Percentiles rank a stretch among this genome's conserved stretches.
Evolutionary conservation across 2,329 filamentous ascomycete species (phyloP).

Genomic region (Arthrinium phaeospermum): DNA sequence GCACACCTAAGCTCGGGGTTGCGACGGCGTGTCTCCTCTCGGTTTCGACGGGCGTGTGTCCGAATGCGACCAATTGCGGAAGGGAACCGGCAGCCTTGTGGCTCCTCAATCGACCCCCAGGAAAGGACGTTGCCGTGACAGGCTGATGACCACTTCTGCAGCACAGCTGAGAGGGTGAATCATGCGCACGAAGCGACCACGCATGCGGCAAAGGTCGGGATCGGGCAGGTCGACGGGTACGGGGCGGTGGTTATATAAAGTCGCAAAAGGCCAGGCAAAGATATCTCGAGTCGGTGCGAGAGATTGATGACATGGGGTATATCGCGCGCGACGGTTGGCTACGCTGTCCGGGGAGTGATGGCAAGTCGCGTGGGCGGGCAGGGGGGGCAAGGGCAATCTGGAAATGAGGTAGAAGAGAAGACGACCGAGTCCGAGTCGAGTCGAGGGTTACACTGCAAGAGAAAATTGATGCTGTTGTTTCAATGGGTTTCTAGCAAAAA

Average conservation of each 20-base stretch:
- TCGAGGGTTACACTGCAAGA: constrained; percentile 30
- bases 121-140: constrained; percentile 27
- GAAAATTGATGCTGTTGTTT: constrained; percentile 32
- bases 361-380: constrained; percentile 2
- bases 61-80: constrained; percentile 1
- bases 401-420: constrained; percentile 10
- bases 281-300: constrained; percentile 23
- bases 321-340: constrained; percentile 9
- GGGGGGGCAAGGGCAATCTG: background rate
- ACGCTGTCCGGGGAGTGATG: background rate
- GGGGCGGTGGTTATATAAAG: constrained; percentile 28
- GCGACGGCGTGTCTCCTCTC: constrained; percentile 9
- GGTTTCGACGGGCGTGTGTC: background rate
- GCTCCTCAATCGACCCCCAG: background rate
- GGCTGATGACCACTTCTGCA: constrained; percentile 34
- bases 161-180: constrained; percentile 29
- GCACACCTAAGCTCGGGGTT: constrained; percentile 13
- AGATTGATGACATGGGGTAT: constrained; percentile 35
- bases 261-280: constrained; percentile 27
- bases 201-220: constrained; percentile 6
- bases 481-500: constrained; percentile 26
- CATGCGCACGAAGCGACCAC: constrained; percentile 29
- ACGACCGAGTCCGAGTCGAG: constrained; percentile 22
- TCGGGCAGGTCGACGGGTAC: background rate
- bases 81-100: constrained; percentile 4